Conservation (phyloP, 2,329 filamentous ascomycete genomes). For the Fusarium virguliforme region DNA sequence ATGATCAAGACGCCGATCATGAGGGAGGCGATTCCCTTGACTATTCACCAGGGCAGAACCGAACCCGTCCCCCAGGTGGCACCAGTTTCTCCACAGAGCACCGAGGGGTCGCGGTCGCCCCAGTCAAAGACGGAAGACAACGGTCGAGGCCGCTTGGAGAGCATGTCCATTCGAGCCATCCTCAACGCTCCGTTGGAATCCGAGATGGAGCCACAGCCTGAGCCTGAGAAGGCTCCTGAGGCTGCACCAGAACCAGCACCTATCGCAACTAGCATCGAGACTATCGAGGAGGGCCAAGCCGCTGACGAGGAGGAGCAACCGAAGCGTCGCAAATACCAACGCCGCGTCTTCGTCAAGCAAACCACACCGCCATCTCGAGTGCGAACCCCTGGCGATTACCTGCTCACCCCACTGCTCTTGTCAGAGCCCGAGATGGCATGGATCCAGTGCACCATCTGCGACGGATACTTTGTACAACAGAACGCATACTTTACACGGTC, state of each 20-base stretch:
- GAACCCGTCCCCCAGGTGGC: conserved; percentile 29
- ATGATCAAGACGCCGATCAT: conserved; percentile 50
- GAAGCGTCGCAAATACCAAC: conserved; percentile 57
- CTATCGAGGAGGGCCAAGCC: conserved; percentile 37
- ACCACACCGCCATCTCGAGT: conserved; percentile 54
- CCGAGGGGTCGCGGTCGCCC: conserved; percentile 49
- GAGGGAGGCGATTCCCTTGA: conserved; percentile 28
- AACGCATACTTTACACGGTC: conserved; percentile 90
- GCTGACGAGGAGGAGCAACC: conserved; percentile 40
- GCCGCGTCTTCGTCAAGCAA: conserved; percentile 55
- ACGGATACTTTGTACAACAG: conserved; percentile 85
- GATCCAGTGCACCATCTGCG: conserved; percentile 91
- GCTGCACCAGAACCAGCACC: conserved; percentile 27
- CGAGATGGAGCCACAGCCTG: conserved; percentile 36
- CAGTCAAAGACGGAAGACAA: conserved; percentile 35
- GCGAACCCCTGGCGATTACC: conserved; percentile 84
- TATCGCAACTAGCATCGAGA: conserved; percentile 49
- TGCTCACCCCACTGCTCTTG: conserved; percentile 82
- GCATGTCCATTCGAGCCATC: conserved; percentile 56
- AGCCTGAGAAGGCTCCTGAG: conserved; percentile 34
- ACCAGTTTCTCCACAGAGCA: conserved; percentile 55
- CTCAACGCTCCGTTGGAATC: conserved; percentile 51
- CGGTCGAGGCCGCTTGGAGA: conserved; percentile 38
- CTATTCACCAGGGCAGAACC: conserved; percentile 26
- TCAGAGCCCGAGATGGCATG: conserved; percentile 83